These are phyloP conservation scores for Globisporangium lucens DNA, from an alignment of 352 stramenopile species.

Conservation along the genomic window DNA sequence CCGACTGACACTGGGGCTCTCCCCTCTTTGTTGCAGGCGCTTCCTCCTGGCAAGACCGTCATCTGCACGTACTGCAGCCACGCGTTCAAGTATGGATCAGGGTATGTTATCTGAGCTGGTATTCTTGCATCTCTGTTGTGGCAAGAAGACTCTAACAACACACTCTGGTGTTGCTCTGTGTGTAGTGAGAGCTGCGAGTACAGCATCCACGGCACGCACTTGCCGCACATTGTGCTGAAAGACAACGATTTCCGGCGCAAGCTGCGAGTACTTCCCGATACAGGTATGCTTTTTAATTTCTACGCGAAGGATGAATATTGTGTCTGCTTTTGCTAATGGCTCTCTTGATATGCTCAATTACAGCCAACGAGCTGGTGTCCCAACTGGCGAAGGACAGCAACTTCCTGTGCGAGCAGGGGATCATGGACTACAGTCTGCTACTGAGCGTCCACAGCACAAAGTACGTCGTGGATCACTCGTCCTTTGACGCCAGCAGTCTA, in stretches of 20 bases:
- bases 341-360: conserved; percentile 1
- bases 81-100: conserved; percentile 70
- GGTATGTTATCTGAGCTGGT: conserved; percentile 24
- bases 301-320: not conserved
- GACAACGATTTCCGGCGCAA: conserved; percentile 88
- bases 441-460: conserved; percentile 85
- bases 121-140: not conserved
- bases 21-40: conserved; percentile 28
- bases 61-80: conserved; percentile 87
- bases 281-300: conserved; percentile 18
- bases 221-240: conserved; percentile 77
- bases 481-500: conserved; percentile 29
- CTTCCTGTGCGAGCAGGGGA: conserved; percentile 74
- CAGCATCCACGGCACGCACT: conserved; percentile 74
- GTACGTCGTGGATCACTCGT: conserved; percentile 74
- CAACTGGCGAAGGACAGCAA: conserved; percentile 71
- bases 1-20: not conserved
- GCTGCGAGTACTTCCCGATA: conserved; percentile 64
- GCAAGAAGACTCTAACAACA: not conserved
- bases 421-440: conserved; percentile 90
- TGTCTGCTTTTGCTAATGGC: conserved; percentile 11
- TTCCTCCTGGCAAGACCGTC: conserved; percentile 76
- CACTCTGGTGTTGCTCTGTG: not conserved
- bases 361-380: conserved; percentile 51
- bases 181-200: conserved; percentile 65